phyloP scores from a whole-genome alignment of 345 rosid species.

The Viola odorata region DNA sequence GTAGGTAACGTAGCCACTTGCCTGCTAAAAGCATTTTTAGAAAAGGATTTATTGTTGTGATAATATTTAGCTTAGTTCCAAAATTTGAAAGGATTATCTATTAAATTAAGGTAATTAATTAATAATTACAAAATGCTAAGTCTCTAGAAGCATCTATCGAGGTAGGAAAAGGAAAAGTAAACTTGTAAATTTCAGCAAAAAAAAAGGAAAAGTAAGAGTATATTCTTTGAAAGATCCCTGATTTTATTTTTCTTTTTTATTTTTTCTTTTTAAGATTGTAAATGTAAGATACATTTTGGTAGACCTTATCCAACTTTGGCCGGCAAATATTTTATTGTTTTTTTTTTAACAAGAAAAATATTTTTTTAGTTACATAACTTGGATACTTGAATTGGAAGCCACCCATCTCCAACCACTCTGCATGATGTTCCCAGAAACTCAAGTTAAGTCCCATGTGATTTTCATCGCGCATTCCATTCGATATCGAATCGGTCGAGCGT shows the following conservation, averaged over 20 bases:
- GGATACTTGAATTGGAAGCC: slow-evolving; percentile 12
- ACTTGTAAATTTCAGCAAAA: no score
- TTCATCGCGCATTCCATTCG: no score
- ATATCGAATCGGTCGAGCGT: no score
- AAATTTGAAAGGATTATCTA: not conserved
- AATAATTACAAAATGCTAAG: not conserved
- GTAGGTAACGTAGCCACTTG: not conserved
- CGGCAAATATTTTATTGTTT: not conserved
- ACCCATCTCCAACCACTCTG: not conserved
- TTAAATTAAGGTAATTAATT: not conserved
- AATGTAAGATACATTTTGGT: no score
- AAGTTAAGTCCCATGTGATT: no score
- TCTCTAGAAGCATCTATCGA: not conserved
- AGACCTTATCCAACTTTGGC: not conserved
- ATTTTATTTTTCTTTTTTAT: no score
- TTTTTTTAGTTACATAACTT: not conserved
- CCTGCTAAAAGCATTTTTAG: not conserved
- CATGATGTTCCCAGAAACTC: not conserved
- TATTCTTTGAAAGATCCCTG: no score
- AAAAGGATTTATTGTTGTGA: not conserved
- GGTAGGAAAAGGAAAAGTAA: no score
- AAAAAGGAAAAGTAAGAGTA: no score
- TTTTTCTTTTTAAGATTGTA: no score
- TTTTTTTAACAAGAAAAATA: no score
- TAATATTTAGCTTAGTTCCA: not conserved